These are phyloP conservation scores for Talaromyces sp. DNA, from an alignment of 2,329 filamentous ascomycete genomes.

Conservation along the genomic window DNA sequence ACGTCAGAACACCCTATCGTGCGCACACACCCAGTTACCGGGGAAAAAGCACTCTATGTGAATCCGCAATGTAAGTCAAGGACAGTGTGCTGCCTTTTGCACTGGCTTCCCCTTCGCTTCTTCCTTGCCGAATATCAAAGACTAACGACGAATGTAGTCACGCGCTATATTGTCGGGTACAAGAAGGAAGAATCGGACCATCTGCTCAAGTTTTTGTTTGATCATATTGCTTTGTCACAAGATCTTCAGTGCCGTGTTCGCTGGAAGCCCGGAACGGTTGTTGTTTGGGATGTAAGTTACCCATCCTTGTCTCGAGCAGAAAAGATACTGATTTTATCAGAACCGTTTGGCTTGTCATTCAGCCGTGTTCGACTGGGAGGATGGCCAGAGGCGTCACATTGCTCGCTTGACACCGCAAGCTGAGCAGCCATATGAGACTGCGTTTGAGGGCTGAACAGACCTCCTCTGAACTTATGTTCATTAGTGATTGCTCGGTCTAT, in stretches of 20 bases:
- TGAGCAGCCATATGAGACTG: constrained; percentile 74
- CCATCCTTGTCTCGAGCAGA: not conserved
- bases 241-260: constrained; percentile 75
- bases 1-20: constrained; percentile 75
- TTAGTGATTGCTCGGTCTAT: not conserved
- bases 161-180: constrained; percentile 75
- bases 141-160: constrained; percentile 57
- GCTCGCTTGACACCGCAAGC: constrained; percentile 83
- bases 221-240: constrained; percentile 71
- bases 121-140: not conserved
- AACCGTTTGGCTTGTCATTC: constrained; percentile 80
- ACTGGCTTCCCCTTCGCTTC: not conserved
- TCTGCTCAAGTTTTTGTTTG: constrained; percentile 74
- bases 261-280: constrained; percentile 78
- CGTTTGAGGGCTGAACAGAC: constrained; percentile 45
- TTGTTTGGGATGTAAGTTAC: constrained; percentile 71
- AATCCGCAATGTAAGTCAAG: constrained; percentile 75
- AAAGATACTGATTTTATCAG: constrained; percentile 26
- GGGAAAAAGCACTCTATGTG: constrained; percentile 80
- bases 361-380: constrained; percentile 79
- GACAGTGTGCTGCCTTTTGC: not conserved
- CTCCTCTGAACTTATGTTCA: not conserved
- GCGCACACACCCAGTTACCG: constrained; percentile 77
- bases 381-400: constrained; percentile 75
- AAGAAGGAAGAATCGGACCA: constrained; percentile 86